phyloP scores from a whole-genome alignment of 805 yeast genomes.

The Suhomyces sp. region DNA sequence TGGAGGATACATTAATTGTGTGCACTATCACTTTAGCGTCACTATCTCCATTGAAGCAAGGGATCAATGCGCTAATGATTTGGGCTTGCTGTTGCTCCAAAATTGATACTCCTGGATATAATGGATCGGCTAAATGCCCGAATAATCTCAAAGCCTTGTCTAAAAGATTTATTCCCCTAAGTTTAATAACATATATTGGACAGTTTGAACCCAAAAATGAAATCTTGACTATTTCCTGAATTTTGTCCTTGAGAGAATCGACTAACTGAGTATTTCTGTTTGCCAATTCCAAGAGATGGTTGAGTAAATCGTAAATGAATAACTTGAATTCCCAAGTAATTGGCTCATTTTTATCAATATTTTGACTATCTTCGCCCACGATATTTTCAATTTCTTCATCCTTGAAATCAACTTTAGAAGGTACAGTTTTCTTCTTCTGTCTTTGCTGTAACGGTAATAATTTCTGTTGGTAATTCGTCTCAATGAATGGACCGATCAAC shows the following conservation, averaged over 20 bases:
- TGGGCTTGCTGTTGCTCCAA: conserved; percentile 95
- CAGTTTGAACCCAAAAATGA: conserved; percentile 83
- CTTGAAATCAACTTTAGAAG: conserved; percentile 29
- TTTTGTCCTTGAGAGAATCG: conserved; percentile 40
- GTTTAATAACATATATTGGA: conserved; percentile 55
- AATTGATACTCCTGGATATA: conserved; percentile 66
- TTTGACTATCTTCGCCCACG: conserved; percentile 32
- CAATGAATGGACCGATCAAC: conserved; percentile 41
- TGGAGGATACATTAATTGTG: conserved; percentile 77
- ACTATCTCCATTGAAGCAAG: conserved; percentile 76
- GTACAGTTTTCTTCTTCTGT: conserved; percentile 34
- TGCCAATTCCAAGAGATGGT: conserved; percentile 42
- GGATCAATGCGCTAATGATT: conserved; percentile 83
- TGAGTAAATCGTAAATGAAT: conserved; percentile 47
- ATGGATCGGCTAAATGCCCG: conserved; percentile 66
- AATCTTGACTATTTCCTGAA: conserved; percentile 69
- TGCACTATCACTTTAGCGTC: conserved; percentile 70
- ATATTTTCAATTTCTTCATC: conserved; percentile 44
- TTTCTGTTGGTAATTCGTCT: conserved; percentile 38
- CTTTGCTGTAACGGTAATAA: conserved; percentile 43
- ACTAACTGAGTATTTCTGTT: conserved; percentile 42
- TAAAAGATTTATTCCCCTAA: conserved; percentile 65
- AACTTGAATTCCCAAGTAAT: conserved; percentile 57
- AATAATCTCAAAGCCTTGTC: conserved; percentile 60
- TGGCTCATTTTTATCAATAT: conserved; percentile 51